phyloP scores from a whole-genome alignment of 2,329 filamentous ascomycete species.

The Penicillium sp. region DNA sequence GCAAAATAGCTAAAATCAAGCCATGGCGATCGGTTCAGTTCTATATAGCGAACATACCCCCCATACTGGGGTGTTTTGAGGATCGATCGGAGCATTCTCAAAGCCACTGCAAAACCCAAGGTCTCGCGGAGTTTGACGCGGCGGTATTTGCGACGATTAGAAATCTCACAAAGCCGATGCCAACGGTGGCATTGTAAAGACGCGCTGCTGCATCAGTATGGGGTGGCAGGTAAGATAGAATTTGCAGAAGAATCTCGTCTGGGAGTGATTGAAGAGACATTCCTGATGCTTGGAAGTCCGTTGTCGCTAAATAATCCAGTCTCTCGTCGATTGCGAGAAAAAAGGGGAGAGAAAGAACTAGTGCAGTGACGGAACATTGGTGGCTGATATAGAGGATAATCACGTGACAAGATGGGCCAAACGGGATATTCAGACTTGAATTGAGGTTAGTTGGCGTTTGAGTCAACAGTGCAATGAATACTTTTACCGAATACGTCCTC shows the following conservation, averaged over 20 bases:
- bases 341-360: no score
- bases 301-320: background rate
- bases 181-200: slow-evolving; percentile 4
- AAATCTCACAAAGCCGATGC: slow-evolving; percentile 3
- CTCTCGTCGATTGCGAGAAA: background rate
- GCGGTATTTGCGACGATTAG: background rate
- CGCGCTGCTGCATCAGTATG: background rate
- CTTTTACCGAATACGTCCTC: no score
- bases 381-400: no score
- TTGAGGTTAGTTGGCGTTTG: no score
- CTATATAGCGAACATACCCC: background rate
- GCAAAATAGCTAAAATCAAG: background rate
- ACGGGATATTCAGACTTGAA: no score
- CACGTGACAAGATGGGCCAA: background rate
- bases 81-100: slow-evolving; percentile 7
- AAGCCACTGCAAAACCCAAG: background rate
- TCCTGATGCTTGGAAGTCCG: background rate
- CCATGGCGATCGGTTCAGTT: slow-evolving; percentile 2
- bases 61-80: background rate
- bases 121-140: slow-evolving; percentile 3
- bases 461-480: no score
- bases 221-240: slow-evolving; percentile 4
- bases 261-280: background rate
- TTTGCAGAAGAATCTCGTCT: background rate
- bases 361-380: no score